A percentile compares a stretch with the other conserved stretches of the same genome.
These are phyloP conservation scores for Eucalyptus sideroxylon DNA, from an alignment of 345 rosid species.

Conservation along the genomic window DNA sequence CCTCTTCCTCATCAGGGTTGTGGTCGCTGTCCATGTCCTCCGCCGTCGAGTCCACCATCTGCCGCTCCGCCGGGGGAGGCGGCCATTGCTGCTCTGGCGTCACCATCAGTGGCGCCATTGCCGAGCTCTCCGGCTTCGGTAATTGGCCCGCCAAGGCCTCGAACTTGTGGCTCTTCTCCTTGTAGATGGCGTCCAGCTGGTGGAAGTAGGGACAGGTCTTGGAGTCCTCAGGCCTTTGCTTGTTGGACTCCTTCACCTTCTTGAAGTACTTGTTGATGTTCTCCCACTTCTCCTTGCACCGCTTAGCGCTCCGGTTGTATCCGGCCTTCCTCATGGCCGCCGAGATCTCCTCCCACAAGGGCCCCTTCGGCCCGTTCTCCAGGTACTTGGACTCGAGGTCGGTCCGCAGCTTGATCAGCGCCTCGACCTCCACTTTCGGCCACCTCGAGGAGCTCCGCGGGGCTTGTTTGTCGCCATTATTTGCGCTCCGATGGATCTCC, in stretches of 20 bases:
- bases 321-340: conserved; percentile 39
- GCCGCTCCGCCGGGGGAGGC: not conserved
- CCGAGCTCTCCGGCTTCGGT: conserved; percentile 9
- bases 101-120: conserved; percentile 39
- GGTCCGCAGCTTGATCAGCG: conserved; percentile 33
- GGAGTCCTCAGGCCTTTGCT: conserved; percentile 44
- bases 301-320: conserved; percentile 39
- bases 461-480: not conserved
- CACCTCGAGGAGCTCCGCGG: conserved; percentile 36
- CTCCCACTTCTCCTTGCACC: conserved; percentile 85
- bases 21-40: conserved; percentile 9
- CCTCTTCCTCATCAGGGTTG: conserved; percentile 10
- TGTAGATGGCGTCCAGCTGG: conserved; percentile 42
- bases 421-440: conserved; percentile 58
- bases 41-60: not conserved
- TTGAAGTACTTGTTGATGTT: conserved; percentile 74
- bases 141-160: not conserved
- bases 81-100: conserved; percentile 74
- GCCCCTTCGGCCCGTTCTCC: conserved; percentile 53
- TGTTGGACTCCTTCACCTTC: conserved; percentile 57
- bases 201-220: conserved; percentile 64
- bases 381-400: conserved; percentile 32
- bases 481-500: not conserved
- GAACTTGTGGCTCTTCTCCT: conserved; percentile 12
- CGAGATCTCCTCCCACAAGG: conserved; percentile 64